Conservation (phyloP, 106 monocot genomes). For the Amphibolis antarctica region DNA sequence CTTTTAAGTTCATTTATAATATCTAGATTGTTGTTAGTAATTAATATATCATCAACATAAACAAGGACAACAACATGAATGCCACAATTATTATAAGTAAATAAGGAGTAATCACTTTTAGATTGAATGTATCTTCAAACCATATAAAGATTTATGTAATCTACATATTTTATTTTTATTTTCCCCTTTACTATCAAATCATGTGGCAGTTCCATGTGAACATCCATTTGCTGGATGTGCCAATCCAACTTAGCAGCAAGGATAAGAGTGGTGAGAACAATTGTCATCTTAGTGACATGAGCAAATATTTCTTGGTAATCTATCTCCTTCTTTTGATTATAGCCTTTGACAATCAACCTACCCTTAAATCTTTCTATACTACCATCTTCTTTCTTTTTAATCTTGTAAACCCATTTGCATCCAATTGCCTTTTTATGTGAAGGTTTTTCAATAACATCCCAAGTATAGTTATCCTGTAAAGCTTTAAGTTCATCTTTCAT, state of each 20-base stretch:
- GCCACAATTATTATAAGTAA: too few relatives aligned
- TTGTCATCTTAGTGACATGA: background rate
- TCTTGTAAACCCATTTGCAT: constrained; percentile 1
- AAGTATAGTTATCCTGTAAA: background rate
- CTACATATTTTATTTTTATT: too few relatives aligned
- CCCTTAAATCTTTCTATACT: background rate
- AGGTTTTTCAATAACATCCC: background rate
- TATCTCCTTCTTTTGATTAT: background rate
- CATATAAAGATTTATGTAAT: too few relatives aligned
- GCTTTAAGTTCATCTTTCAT: background rate
- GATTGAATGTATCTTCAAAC: too few relatives aligned
- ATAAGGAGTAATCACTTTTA: too few relatives aligned
- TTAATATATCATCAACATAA: too few relatives aligned
- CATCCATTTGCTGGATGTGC: background rate
- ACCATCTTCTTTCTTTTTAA: background rate
- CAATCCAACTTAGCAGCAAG: background rate
- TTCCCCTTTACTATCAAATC: too few relatives aligned
- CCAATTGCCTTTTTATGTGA: background rate
- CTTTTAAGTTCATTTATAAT: too few relatives aligned
- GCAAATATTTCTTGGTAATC: constrained; percentile 6
- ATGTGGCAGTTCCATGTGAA: too few relatives aligned
- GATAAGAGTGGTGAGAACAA: background rate
- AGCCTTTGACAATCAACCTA: background rate
- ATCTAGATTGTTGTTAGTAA: too few relatives aligned
- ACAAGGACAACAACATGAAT: too few relatives aligned